Evolutionary conservation across 306 rosid species (phyloP), one percentile per base, ranked within the genome.

Genomic region (Fragaria iinumae): DNA sequence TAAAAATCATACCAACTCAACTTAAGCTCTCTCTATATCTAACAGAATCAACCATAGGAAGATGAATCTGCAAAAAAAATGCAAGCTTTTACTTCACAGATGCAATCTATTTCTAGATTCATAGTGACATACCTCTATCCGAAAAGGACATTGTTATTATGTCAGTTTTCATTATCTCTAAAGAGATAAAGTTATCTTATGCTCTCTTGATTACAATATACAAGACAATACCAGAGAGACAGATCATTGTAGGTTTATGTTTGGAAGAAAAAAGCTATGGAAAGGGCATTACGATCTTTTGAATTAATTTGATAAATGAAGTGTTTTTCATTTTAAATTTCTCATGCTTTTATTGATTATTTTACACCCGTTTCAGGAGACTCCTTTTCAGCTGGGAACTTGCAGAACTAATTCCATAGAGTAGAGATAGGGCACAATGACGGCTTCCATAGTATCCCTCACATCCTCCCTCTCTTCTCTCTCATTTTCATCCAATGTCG

Each of bases 401-500:
- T 74, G 17, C 56, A 59, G 63, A 57, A 75, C 66, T 49, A 66
- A 76, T 11, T 76, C 27, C 9, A 4, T 34, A 25, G 47, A 36
- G 48, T 39, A 56, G 56, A 49, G 27, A 66, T 27, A 74, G 48
- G 27, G 43, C 21, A 85, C 27, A 65, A 90, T 92, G 98, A 89
- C 92, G n/a, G 72, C 79, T 65, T 84, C 93, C 39, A 18, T 94
- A 44, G 79, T 91, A 8, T 71, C 92, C 48, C 90, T 95, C 59
- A 72, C 93, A 0, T 77, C 86, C 1, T 75, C 97, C 7, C 48
- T 95, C 57, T 80, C 96, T 60, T 89, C 97, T 67, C 93, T 95
- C 81, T 92, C 98, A 2, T 95, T 95, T 82, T 95, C 97, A 34
- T 90, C 97, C 8, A 83, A 80, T 17, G 13, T 95, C 57, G 88